Evolutionary conservation across 2,329 filamentous ascomycete species (phyloP).

Genomic region (Dothistroma pini): DNA sequence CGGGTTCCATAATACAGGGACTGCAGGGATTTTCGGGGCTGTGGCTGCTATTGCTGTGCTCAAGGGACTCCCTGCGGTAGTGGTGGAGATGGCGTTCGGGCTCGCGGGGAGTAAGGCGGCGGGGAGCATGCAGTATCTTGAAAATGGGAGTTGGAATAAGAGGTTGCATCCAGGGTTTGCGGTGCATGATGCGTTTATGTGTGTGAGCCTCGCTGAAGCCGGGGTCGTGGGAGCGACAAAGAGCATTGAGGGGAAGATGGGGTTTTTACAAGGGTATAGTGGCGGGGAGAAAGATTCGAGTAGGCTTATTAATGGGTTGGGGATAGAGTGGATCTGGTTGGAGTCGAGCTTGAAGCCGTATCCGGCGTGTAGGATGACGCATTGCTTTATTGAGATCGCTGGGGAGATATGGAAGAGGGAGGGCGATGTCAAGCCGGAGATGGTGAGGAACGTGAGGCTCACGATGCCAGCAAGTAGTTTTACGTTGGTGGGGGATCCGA

Average conservation of each 20-base stretch:
- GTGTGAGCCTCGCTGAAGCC: constrained; percentile 35
- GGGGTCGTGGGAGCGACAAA: constrained; percentile 32
- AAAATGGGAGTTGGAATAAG: constrained; percentile 40
- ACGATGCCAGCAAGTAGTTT: constrained; percentile 26
- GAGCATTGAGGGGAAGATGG: constrained; percentile 30
- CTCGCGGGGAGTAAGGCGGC: constrained; percentile 38
- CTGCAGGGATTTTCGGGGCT: constrained; percentile 38
- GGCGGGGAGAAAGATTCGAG: constrained; percentile 23
- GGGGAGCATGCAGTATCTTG: constrained; percentile 40
- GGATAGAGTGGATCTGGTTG: constrained; percentile 28
- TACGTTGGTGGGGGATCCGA: constrained; percentile 34
- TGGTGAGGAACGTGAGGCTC: constrained; percentile 22
- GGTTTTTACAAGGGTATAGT: constrained; percentile 32
- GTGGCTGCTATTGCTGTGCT: constrained; percentile 35
- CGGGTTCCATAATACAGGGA: constrained; percentile 40
- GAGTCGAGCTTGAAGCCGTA: constrained; percentile 31
- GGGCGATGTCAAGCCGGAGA: constrained; percentile 6
- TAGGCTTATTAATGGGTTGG: constrained; percentile 23
- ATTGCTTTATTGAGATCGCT: constrained; percentile 32
- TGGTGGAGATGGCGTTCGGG: constrained; percentile 36
- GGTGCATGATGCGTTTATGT: constrained; percentile 39
- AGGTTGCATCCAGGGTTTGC: constrained; percentile 40
- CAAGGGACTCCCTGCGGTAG: constrained; percentile 24
- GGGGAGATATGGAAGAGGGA: constrained; percentile 19
- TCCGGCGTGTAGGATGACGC: constrained; percentile 34